Evolutionary conservation across 2,329 filamentous ascomycete genomes (phyloP).

Genomic region (Thelonectria olida): DNA sequence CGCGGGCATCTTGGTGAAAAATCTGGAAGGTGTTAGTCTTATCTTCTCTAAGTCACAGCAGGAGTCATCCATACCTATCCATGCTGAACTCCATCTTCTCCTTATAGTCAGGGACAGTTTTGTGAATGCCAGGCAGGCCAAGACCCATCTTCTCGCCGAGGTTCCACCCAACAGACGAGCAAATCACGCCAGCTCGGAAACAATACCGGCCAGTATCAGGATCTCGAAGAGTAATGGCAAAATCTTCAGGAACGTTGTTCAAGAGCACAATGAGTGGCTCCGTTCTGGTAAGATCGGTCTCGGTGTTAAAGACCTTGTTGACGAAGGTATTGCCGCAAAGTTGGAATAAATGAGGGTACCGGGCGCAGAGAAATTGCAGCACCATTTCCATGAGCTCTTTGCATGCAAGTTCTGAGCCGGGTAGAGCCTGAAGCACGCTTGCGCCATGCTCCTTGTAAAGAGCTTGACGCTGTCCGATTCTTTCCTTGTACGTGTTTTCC

Average conservation of each 20-base stretch:
- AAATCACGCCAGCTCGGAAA: slow-evolving; percentile 80
- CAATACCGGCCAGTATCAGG: slow-evolving; percentile 76
- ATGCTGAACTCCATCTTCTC: slow-evolving; percentile 90
- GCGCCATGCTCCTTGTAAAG: slow-evolving; percentile 72
- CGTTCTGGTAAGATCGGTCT: slow-evolving; percentile 67
- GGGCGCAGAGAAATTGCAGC: slow-evolving; percentile 78
- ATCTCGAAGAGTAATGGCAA: slow-evolving; percentile 78
- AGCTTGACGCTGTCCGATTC: slow-evolving; percentile 73
- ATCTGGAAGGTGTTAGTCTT: slow-evolving; percentile 56
- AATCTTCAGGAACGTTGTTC: slow-evolving; percentile 86
- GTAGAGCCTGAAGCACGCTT: slow-evolving; percentile 72
- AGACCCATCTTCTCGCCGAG: slow-evolving; percentile 77
- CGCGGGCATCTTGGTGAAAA: slow-evolving; percentile 80
- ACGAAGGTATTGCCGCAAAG: slow-evolving; percentile 68
- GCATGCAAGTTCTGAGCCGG: slow-evolving; percentile 80
- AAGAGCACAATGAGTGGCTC: slow-evolving; percentile 76
- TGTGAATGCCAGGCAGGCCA: slow-evolving; percentile 76
- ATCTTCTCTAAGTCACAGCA: background rate
- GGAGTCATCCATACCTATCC: slow-evolving; percentile 68
- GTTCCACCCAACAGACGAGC: slow-evolving; percentile 84
- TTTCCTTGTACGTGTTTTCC: slow-evolving; percentile 74
- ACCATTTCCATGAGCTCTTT: slow-evolving; percentile 91
- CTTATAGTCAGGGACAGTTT: slow-evolving; percentile 81
- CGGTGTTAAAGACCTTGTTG: slow-evolving; percentile 73
- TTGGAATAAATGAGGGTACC: slow-evolving; percentile 81